phyloP scores from a whole-genome alignment of 148 eudicot genomes.

The Cornus florida region DNA sequence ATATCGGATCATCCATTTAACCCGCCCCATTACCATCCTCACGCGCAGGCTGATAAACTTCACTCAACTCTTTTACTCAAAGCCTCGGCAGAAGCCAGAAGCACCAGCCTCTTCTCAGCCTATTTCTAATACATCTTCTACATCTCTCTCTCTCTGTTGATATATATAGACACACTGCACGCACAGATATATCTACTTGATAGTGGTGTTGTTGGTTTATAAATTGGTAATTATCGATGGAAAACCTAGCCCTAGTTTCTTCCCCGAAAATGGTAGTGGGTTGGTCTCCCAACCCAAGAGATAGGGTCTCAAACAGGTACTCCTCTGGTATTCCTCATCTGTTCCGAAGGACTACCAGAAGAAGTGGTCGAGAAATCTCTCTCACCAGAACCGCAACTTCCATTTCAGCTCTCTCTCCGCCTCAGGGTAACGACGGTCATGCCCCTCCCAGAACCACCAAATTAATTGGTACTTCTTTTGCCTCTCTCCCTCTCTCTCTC shows the following conservation, averaged over 20 bases:
- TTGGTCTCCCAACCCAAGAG: constrained; percentile 25
- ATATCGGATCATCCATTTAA: no score
- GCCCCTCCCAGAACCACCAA: neutral
- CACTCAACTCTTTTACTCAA: no score
- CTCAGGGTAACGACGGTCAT: constrained; percentile 14
- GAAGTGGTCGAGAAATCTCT: neutral
- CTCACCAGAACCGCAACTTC: constrained; percentile 21
- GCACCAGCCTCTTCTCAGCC: neutral
- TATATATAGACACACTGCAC: no score
- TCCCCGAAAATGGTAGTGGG: constrained; percentile 35
- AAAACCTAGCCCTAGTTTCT: constrained; percentile 37
- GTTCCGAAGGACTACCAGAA: constrained; percentile 16
- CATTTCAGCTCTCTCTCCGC: constrained; percentile 18
- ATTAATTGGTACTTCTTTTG: constrained; percentile 5
- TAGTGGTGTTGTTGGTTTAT: neutral
- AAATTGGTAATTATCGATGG: constrained; percentile 29
- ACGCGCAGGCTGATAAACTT: no score
- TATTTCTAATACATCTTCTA: neutral
- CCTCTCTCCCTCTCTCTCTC: neutral
- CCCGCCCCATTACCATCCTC: no score
- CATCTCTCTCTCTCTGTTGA: neutral
- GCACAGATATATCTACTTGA: neutral
- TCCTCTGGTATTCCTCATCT: constrained; percentile 27
- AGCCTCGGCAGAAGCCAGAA: no score
- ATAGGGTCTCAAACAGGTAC: constrained; percentile 15